Evolutionary conservation across 768 basidiomycete species (phyloP).

Genomic region (Aureoboletus auriporus): DNA sequence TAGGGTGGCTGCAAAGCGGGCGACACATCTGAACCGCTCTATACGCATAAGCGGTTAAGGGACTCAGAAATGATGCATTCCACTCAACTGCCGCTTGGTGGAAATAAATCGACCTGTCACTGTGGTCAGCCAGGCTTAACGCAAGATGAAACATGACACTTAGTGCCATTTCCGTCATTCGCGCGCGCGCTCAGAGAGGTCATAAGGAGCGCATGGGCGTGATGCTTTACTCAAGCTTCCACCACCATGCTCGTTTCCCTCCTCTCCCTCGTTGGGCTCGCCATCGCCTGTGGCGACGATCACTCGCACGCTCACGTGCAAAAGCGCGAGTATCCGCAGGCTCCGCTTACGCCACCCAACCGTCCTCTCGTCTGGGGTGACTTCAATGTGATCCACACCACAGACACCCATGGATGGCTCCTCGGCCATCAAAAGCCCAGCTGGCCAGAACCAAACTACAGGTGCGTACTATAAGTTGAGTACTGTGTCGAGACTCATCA

Average conservation of each 20-base stretch:
- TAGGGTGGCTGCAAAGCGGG: too few species aligned
- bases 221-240: too few species aligned
- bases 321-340: slow-evolving; percentile 38
- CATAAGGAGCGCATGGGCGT: too few species aligned
- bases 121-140: too few species aligned
- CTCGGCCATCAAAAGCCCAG: slow-evolving; percentile 76
- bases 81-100: too few species aligned
- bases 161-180: too few species aligned
- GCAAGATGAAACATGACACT: too few species aligned
- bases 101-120: too few species aligned
- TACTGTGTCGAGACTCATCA: neutral
- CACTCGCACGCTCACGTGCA: slow-evolving; percentile 17
- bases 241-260: slow-evolving; percentile 14
- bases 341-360: slow-evolving; percentile 51
- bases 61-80: too few species aligned
- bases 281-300: slow-evolving; percentile 18
- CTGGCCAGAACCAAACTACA: slow-evolving; percentile 76
- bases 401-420: slow-evolving; percentile 80
- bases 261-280: slow-evolving; percentile 15
- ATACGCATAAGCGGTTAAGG: too few species aligned
- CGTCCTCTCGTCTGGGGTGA: slow-evolving; percentile 82
- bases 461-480: slow-evolving; percentile 29
- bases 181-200: too few species aligned
- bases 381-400: slow-evolving; percentile 83
- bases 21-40: too few species aligned